Percentiles rank a stretch among this genome's conserved stretches.
phyloP scores from a whole-genome alignment of 805 yeast species.

The Sugiyamaella marilandica region DNA sequence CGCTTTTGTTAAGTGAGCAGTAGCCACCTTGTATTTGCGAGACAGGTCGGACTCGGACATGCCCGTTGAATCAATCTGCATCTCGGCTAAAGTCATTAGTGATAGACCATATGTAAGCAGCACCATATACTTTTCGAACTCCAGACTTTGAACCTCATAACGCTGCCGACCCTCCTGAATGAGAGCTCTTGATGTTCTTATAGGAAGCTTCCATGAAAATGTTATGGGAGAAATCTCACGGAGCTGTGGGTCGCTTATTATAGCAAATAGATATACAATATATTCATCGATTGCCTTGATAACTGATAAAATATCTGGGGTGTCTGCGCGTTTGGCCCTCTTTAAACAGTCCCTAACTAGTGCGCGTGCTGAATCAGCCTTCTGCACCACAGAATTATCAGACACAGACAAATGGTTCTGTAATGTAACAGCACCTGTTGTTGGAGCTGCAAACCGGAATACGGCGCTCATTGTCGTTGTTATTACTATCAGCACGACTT shows the following conservation, averaged over 20 bases:
- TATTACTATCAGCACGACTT: neutral
- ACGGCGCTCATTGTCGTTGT: slow-evolving; percentile 18
- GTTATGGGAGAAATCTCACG: slow-evolving; percentile 9
- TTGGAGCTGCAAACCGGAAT: slow-evolving; percentile 27
- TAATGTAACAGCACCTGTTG: slow-evolving; percentile 27
- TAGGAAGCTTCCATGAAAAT: slow-evolving; percentile 28
- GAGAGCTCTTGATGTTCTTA: slow-evolving; percentile 15
- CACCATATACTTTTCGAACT: slow-evolving; percentile 24
- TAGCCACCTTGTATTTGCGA: slow-evolving; percentile 25
- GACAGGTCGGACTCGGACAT: slow-evolving; percentile 11
- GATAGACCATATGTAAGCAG: slow-evolving; percentile 23
- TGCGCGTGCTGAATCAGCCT: slow-evolving; percentile 29
- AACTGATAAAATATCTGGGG: slow-evolving; percentile 24
- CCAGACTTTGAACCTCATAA: slow-evolving; percentile 14
- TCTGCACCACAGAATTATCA: slow-evolving; percentile 21
- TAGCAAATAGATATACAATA: slow-evolving; percentile 22
- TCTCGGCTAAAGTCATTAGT: slow-evolving; percentile 12
- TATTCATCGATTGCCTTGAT: slow-evolving; percentile 29
- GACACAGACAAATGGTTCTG: slow-evolving; percentile 19
- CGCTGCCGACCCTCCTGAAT: slow-evolving; percentile 13
- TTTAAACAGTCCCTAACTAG: slow-evolving; percentile 28
- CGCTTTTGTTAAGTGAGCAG: slow-evolving; percentile 26
- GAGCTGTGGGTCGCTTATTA: slow-evolving; percentile 14
- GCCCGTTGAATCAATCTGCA: neutral
- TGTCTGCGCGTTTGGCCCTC: slow-evolving; percentile 26